These are phyloP conservation scores for Tuber umbilicatum DNA, from an alignment of 495 filamentous ascomycete genomes.

Conservation along the genomic window DNA sequence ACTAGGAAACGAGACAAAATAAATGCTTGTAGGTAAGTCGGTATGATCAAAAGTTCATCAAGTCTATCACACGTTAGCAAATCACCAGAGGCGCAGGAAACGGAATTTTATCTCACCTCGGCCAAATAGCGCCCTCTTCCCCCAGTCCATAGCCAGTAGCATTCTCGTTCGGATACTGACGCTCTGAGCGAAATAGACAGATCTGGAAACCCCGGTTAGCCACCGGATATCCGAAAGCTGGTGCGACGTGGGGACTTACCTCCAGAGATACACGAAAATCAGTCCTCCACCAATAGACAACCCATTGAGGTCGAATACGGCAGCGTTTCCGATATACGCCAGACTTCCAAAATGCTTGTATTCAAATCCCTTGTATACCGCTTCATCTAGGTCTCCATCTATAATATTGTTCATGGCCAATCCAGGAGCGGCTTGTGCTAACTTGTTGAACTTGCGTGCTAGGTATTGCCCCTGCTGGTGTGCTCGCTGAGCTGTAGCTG, in stretches of 20 bases:
- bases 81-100: neutral
- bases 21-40: neutral
- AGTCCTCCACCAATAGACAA: conserved; percentile 75
- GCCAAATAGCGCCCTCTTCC: conserved; percentile 88
- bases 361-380: conserved; percentile 91
- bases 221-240: neutral
- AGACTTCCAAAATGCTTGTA: conserved; percentile 87
- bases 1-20: neutral
- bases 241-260: neutral
- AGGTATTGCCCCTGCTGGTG: conserved; percentile 96
- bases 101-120: conserved; percentile 60
- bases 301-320: conserved; percentile 78
- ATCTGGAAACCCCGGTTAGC: conserved; percentile 39
- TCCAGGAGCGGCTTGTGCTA: conserved; percentile 72
- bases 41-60: conserved; percentile 44
- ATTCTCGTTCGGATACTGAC: conserved; percentile 85
- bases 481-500: conserved; percentile 90
- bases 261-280: conserved; percentile 92
- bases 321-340: conserved; percentile 93
- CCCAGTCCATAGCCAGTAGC: conserved; percentile 97
- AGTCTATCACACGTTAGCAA: conserved; percentile 31
- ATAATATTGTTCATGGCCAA: conserved; percentile 69
- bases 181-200: conserved; percentile 96
- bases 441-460: conserved; percentile 86
- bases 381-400: conserved; percentile 86